Evolutionary conservation across 768 basidiomycete species (phyloP), one percentile per base, ranked within the genome.

Genomic region (Terana coerulea): DNA sequence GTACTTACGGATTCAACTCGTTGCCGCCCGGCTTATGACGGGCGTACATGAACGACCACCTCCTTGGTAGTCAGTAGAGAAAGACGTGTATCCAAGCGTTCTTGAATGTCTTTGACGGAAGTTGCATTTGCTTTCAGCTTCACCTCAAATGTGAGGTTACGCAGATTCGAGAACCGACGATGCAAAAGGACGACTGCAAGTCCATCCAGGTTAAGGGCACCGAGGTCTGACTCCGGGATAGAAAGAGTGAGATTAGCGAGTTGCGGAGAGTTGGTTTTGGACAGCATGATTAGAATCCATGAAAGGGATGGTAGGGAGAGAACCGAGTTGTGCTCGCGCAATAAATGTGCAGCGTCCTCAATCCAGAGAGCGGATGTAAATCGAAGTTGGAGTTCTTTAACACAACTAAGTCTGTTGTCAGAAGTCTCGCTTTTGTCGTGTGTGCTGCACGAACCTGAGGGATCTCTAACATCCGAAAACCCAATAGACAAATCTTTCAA

Each of bases 271-370:
- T 49, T 29, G 11, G 51, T 43, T 14, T 43, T 52, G 26, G 61
- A 51, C 12, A 61, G 58, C 10, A 61, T 33, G 22, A 54, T 39
- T 43, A 61, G 36, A 19, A 58, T 54, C 61, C 61, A 61, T 15
- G 61, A 61, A n/a, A 61, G 52, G 1, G 61, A 61, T 10, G 55
- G 53, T n/a, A 26, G 26, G n/a, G 22, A 28, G 33, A 52, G 34
- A 43, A 49, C 17, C 44, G 51, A 2, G 37, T 26, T n/a, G 35
- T 34, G 40, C 42, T 31, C 5, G 57, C 34, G 44, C 61, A 61
- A 15, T 37, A 39, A 15, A 61, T 51, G 19, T 45, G 53, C 12
- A 61, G 46, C 12, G 39, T 46, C 11, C 47, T 51, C 19, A 61
- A 47, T 0, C 58, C 49, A 1, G 56, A 52, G 24, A 42, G 51